Base-by-base conservation (phyloP, 1,284 basidiomycete genomes). In the Ustanciosporium gigantosporum region DNA sequence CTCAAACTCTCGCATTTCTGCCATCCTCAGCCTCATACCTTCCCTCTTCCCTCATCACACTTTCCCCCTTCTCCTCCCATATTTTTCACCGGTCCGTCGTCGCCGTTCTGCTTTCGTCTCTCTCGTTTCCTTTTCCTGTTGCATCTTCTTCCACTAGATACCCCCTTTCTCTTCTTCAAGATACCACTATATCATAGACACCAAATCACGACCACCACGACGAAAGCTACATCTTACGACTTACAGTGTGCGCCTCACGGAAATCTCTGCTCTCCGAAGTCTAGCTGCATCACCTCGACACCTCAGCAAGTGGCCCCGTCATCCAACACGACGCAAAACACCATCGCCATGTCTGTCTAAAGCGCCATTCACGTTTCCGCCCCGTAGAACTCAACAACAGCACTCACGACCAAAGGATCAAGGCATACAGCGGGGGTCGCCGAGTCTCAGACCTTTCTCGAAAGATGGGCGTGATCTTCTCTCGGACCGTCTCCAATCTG, bases 391-490 rank as follows among this genome's bases (percentile, higher is more conserved):
- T 11, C 9, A 9, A n/a, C 27, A 29, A 29, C 9, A 11, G 11
- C 27, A 29, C 11, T 29, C 9, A 29, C 27, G n/a, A 29, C n/a
- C 11, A 29, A 29, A 29, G 9, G n/a, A 9, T 11, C 27, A 29
- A 9, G 27, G 11, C 9, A 29, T n/a, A 29, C n/a, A 9, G 27
- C 9, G 27, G 11, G 27, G 11, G n/a, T 9, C 27, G n/a, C 27
- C 27, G 27, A 9, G n/a, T n/a, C 27, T 29, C 27, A n/a, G 11
- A 29, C 27, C 9, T 11, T 11, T 9, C 27, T n/a, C 9, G 11
- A 9, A 41, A 19, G 6, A 62, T 62, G 59, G 59, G 59, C 25
- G 48, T 42, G 46, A 34, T 62, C 38, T 17, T 21, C 22, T 41
- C 37, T 3, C 44, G 38, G 3, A 36, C 50, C 15, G 40, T 48